These are phyloP conservation scores for Solanum sparsipilum DNA, from an alignment of 257 asterid species.

Conservation along the genomic window DNA sequence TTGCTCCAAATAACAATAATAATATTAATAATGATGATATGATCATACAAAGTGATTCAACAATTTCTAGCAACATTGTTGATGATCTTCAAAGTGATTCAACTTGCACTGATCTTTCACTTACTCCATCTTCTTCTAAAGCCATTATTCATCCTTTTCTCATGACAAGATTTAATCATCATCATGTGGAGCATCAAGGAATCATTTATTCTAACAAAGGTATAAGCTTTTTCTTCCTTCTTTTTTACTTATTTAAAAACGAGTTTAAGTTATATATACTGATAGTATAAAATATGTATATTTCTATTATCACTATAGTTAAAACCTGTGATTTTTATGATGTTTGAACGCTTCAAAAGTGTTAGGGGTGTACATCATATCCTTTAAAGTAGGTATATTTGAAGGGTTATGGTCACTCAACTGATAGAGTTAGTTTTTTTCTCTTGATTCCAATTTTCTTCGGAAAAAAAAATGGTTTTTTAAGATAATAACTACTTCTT, in stretches of 20 bases:
- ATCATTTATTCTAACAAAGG: background rate
- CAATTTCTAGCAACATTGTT: constrained; percentile 3
- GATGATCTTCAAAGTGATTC: constrained; percentile 12
- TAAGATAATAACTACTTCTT: too few species aligned
- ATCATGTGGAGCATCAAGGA: background rate
- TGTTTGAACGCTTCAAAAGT: background rate
- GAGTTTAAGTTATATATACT: background rate
- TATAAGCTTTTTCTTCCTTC: background rate
- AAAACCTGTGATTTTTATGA: background rate
- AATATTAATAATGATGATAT: background rate
- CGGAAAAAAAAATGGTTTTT: rapidly evolving
- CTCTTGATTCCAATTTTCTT: too few species aligned
- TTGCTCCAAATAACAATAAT: background rate
- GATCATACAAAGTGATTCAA: constrained; percentile 5
- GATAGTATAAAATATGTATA: background rate
- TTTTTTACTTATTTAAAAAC: background rate
- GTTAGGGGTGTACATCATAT: background rate
- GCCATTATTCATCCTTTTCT: background rate
- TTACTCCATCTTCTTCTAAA: constrained; percentile 9
- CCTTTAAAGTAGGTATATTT: background rate
- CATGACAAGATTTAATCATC: background rate
- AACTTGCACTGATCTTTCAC: constrained; percentile 20
- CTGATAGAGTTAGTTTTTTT: too few species aligned
- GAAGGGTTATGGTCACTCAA: background rate
- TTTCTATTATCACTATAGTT: background rate